Percentiles rank a stretch among this genome's conserved stretches.
phyloP scores from a whole-genome alignment of 768 basidiomycete species.

The Boletus bicolor region DNA sequence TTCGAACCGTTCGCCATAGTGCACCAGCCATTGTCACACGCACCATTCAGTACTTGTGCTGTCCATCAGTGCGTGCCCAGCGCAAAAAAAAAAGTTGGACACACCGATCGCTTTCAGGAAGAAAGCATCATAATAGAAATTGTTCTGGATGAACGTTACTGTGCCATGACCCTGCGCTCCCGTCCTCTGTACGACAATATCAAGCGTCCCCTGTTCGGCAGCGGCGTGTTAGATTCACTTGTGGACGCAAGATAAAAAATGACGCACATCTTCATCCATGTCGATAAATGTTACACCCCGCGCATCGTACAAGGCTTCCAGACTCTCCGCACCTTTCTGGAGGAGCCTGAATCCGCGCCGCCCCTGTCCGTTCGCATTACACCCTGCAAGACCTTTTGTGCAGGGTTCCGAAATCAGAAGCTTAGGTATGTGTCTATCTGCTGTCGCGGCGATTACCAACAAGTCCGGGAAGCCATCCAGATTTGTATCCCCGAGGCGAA shows the following conservation, averaged over 20 bases:
- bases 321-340: constrained; percentile 52
- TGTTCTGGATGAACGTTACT: constrained; percentile 87
- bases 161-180: constrained; percentile 63
- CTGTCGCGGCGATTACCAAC: constrained; percentile 52
- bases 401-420: constrained; percentile 67
- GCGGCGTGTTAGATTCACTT: neutral
- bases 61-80: constrained; percentile 1
- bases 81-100: constrained; percentile 20
- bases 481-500: constrained; percentile 86
- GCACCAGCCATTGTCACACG: constrained; percentile 83
- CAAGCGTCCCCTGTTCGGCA: constrained; percentile 71
- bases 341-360: constrained; percentile 64
- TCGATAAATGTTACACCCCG: constrained; percentile 79
- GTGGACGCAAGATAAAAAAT: neutral
- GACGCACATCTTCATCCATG: constrained; percentile 90
- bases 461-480: constrained; percentile 94
- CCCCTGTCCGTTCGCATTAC: constrained; percentile 45
- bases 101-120: constrained; percentile 94
- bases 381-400: constrained; percentile 52
- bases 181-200: constrained; percentile 86
- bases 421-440: constrained; percentile 48
- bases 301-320: constrained; percentile 74
- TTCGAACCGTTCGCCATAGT: constrained; percentile 54
- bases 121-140: constrained; percentile 98
- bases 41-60: constrained; percentile 80